These are phyloP conservation scores for Acacia acuminata DNA, from an alignment of 306 rosid genomes.

Conservation along the genomic window DNA sequence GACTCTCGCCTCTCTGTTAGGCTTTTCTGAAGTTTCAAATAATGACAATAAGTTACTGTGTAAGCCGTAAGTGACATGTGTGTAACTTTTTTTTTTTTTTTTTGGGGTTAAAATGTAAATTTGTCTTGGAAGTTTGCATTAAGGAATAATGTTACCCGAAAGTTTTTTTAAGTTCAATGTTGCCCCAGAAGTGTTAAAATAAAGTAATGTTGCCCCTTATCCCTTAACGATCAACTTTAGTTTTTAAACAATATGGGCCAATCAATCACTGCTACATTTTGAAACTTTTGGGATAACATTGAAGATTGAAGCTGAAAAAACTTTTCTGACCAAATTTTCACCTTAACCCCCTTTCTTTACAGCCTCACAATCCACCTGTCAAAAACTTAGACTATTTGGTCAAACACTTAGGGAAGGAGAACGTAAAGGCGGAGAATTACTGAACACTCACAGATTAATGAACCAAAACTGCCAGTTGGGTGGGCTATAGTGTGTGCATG, in stretches of 20 bases:
- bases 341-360: too few species aligned
- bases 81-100: background rate
- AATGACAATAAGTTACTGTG: background rate
- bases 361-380: background rate
- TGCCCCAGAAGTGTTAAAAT: too few species aligned
- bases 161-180: background rate
- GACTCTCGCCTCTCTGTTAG: constrained; percentile 37
- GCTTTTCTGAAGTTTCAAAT: constrained; percentile 6
- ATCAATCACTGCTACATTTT: too few species aligned
- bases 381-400: background rate
- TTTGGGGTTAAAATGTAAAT: background rate
- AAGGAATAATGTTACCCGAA: too few species aligned
- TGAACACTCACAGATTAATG: constrained; percentile 33
- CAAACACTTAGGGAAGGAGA: background rate
- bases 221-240: too few species aligned
- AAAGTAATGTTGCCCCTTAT: too few species aligned
- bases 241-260: too few species aligned
- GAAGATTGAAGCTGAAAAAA: too few species aligned
- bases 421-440: background rate
- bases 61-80: background rate
- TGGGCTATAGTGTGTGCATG: constrained; percentile 40
- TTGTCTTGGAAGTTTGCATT: too few species aligned
- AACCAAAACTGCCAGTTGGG: constrained; percentile 27
- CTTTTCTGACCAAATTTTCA: too few species aligned
- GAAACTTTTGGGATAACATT: too few species aligned